Conservation (phyloP, 2,329 filamentous ascomycete genomes). For the Colletotrichum nymphaeae region DNA sequence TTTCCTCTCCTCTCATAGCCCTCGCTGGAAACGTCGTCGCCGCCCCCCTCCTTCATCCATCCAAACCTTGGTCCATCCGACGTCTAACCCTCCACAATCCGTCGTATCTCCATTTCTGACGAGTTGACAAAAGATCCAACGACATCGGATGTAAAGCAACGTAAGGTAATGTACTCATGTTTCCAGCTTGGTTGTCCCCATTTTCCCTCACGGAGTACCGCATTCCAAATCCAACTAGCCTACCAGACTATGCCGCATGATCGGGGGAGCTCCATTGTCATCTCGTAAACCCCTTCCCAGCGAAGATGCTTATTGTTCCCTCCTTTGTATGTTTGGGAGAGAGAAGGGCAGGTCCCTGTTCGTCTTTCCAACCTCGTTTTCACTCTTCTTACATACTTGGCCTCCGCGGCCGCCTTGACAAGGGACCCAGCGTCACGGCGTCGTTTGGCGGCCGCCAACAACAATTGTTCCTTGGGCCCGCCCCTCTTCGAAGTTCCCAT, state of each 20-base stretch:
- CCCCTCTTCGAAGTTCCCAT: neutral
- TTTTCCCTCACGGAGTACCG: conserved; percentile 5
- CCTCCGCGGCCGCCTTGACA: neutral
- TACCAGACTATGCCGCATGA: neutral
- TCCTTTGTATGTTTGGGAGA: conserved; percentile 8
- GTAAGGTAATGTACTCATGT: neutral
- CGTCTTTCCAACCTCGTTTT: neutral
- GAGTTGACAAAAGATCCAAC: conserved; percentile 25
- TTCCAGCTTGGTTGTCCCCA: neutral
- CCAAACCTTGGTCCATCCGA: conserved; percentile 3
- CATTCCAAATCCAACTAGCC: neutral
- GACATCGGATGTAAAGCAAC: conserved; percentile 17
- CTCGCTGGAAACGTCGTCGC: conserved; percentile 4
- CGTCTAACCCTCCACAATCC: conserved; percentile 5
- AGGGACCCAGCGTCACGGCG: conserved; percentile 1
- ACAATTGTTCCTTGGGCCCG: neutral
- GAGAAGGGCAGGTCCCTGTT: neutral
- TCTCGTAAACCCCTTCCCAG: conserved; percentile 29
- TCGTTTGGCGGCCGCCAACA: conserved; percentile 10
- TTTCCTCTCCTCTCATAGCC: neutral
- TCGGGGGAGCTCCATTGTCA: conserved; percentile 3
- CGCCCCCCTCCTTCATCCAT: neutral
- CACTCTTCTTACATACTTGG: neutral
- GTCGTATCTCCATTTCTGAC: conserved; percentile 26
- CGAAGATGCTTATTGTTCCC: conserved; percentile 17